Percentiles rank a stretch among this genome's conserved stretches.
Conservation (phyloP, 2,329 filamentous ascomycete species). For the Fusarium hostae region DNA sequence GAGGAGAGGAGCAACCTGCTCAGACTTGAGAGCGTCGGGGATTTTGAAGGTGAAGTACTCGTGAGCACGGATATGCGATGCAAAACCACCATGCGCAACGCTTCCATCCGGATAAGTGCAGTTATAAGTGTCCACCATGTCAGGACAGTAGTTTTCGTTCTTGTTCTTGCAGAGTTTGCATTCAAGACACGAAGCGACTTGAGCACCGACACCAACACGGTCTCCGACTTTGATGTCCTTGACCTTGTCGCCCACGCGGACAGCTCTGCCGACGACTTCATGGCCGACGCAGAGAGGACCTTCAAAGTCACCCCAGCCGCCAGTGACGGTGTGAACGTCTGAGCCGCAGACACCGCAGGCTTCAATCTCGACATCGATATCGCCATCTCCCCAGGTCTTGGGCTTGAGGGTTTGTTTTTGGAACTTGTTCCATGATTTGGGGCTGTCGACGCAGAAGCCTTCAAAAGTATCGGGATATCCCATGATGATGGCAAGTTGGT, state of each 20-base stretch:
- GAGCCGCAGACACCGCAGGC: conserved; percentile 75
- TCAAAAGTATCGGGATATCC: conserved; percentile 58
- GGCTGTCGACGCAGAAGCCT: conserved; percentile 56
- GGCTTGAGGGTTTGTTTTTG: conserved; percentile 59
- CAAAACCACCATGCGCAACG: conserved; percentile 73
- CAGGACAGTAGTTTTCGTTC: conserved; percentile 71
- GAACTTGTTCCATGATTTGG: conserved; percentile 56
- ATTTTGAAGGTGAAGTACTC: conserved; percentile 70
- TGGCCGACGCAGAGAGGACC: conserved; percentile 69
- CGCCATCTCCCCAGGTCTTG: conserved; percentile 72
- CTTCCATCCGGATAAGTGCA: conserved; percentile 67
- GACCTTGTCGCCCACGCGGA: conserved; percentile 62
- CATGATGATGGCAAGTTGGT: conserved; percentile 42
- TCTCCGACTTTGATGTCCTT: conserved; percentile 69
- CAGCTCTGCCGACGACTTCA: conserved; percentile 70
- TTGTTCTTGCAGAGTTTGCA: conserved; percentile 58
- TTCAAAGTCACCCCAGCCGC: conserved; percentile 57
- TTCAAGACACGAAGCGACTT: conserved; percentile 38
- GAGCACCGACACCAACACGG: conserved; percentile 61
- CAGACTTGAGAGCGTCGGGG: conserved; percentile 61
- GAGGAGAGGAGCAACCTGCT: conserved; percentile 73
- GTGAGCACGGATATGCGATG: conserved; percentile 61
- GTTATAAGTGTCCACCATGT: conserved; percentile 67
- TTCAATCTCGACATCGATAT: conserved; percentile 72
- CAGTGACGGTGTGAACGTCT: conserved; percentile 64